Evolutionary conservation across 1,139 yeast species (phyloP), one percentile per base, ranked within the genome.

Genomic region (Pichia sp.): DNA sequence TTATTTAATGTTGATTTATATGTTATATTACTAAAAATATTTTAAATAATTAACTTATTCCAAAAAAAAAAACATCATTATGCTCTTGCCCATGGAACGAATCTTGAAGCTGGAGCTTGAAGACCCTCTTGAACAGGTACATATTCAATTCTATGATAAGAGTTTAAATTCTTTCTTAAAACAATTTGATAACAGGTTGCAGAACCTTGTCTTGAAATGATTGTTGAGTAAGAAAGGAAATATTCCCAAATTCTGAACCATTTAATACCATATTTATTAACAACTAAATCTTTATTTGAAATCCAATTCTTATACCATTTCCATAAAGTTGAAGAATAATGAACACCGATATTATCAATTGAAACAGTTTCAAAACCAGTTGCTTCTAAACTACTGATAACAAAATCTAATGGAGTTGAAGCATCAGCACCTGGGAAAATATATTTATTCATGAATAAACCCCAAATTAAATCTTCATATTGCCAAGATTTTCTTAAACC

Each of bases 381-480:
- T 39, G 80, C 81, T 72, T 88, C 97, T 65, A 89, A 78, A 58
- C 79, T 74, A 55, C 83, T 78, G 54, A 83, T 74, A 57, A 86
- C 92, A 66, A 86, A 89, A 51, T 88, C 87, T 61, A 89, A 78
- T 45, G 97, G 96, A 49, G 97, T 89, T 7, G 95, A 86, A 44
- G 96, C 96, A 71, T 88, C 97, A 48, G 96, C 96, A 71, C 96
- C 97, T 43, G 97, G 96, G 88, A 88, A 88, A 65, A 88, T 83
- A 72, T 87, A 88, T 75, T 87, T 88, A 79, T 89, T 88, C 96
- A 88, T 89, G 69, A 88, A 89, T 66, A 89, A 74, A 58, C 97
- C 96, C 97, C 96, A 88, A 69, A 81, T 75, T 63, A 88, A 77
- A 67, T 88, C 97, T 73, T 88, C 96, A 68, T 86, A 88, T 73